phyloP scores from a whole-genome alignment of 768 basidiomycete genomes.

The Lactarius hatsudake region DNA sequence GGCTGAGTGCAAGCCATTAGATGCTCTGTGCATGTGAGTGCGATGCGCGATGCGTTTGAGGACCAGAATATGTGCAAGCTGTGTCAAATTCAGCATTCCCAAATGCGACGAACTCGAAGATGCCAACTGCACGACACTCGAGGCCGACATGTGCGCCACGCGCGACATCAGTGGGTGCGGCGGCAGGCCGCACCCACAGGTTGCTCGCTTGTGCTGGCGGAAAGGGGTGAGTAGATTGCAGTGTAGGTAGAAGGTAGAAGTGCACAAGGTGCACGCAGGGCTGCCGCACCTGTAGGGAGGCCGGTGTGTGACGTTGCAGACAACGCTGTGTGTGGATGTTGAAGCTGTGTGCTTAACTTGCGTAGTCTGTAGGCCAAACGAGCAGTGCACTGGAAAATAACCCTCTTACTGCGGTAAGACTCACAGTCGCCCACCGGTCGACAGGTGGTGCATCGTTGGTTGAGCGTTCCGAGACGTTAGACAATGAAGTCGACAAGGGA shows the following conservation, averaged over 20 bases:
- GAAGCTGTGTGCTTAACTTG: neutral
- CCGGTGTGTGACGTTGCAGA: neutral
- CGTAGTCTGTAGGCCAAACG: neutral
- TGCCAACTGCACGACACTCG: neutral
- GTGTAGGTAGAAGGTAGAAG: neutral
- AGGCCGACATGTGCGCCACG: neutral
- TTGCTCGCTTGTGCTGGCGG: neutral
- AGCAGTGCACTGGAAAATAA: slow-evolving; percentile 12
- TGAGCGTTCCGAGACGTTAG: neutral
- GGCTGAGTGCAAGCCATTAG: neutral
- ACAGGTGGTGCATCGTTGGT: neutral
- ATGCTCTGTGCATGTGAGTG: too few species aligned
- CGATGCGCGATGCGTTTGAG: too few species aligned
- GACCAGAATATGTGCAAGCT: too few species aligned
- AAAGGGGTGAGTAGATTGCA: neutral
- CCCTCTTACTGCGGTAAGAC: neutral
- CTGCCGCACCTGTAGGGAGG: slow-evolving; percentile 10
- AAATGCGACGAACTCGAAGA: slow-evolving; percentile 14
- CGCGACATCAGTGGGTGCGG: slow-evolving; percentile 2
- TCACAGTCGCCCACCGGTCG: slow-evolving; percentile 8
- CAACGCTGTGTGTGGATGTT: neutral
- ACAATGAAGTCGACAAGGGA: neutral
- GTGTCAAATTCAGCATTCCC: too few species aligned
- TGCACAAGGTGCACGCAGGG: too few species aligned
- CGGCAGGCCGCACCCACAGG: too few species aligned